A percentile compares a stretch with the other conserved stretches of the same genome.
phyloP scores from a whole-genome alignment of 768 basidiomycete species.

The Pleurotus giganteus region DNA sequence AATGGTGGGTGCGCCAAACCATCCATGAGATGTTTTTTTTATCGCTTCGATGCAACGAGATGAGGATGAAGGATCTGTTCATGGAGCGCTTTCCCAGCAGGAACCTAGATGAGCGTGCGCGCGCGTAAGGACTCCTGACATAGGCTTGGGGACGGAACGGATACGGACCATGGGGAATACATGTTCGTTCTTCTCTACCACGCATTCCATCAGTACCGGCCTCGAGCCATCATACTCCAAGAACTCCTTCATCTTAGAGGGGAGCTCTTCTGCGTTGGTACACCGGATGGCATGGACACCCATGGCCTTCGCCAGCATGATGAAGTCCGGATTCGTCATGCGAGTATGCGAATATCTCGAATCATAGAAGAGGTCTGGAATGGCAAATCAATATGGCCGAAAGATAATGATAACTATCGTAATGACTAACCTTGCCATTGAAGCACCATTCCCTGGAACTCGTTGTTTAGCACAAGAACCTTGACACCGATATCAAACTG shows the following conservation, averaged over 20 bases:
- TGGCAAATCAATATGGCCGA: background rate
- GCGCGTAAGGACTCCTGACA: conserved; percentile 10
- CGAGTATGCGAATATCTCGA: conserved; percentile 93
- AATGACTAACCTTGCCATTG: conserved; percentile 89
- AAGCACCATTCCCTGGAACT: conserved; percentile 98
- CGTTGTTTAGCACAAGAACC: conserved; percentile 90
- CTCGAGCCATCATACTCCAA: conserved; percentile 86
- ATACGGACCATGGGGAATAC: conserved; percentile 83
- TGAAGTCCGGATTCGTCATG: conserved; percentile 96
- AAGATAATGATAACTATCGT: background rate
- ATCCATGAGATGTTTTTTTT: no score
- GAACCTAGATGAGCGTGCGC: conserved; percentile 50
- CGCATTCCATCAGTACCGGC: conserved; percentile 90
- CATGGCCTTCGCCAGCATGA: conserved; percentile 88
- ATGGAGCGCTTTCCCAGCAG: conserved; percentile 92
- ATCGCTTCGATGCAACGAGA: no score
- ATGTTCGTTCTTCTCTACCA: conserved; percentile 81
- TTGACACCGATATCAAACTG: conserved; percentile 95
- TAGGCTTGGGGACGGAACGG: background rate
- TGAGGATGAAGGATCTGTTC: conserved; percentile 82
- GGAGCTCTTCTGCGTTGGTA: conserved; percentile 67
- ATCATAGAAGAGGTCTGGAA: conserved; percentile 88
- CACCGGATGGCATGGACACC: conserved; percentile 88
- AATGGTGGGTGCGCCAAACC: no score
- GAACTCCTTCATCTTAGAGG: conserved; percentile 98